Percentiles rank a stretch among this genome's conserved stretches.
These are phyloP conservation scores for Xenoacremonium recifei DNA, from an alignment of 2,329 filamentous ascomycete species.

Conservation along the genomic window DNA sequence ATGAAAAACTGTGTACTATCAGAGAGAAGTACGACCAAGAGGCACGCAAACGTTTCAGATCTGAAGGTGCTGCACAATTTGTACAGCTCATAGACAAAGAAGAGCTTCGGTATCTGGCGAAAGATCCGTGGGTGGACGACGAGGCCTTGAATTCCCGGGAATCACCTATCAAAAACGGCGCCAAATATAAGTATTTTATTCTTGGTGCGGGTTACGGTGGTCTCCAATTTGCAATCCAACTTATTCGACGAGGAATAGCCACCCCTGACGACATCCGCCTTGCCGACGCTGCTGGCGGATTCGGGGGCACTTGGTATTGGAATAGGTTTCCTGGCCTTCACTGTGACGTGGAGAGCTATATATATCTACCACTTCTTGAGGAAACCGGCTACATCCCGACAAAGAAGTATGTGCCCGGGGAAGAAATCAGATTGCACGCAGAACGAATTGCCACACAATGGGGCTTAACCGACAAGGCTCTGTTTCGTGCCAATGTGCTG, in stretches of 20 bases:
- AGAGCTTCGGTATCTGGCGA: constrained; percentile 19
- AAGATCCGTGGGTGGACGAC: constrained; percentile 34
- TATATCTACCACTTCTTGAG: constrained; percentile 5
- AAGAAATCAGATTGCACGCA: constrained; percentile 42
- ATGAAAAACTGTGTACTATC: too few relatives aligned
- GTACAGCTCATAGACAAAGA: constrained; percentile 20
- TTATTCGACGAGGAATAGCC: constrained; percentile 18
- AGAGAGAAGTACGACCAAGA: constrained; percentile 31
- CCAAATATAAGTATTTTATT: constrained; percentile 28
- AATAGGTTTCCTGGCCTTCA: constrained; percentile 26
- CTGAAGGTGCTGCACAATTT: constrained; percentile 30
- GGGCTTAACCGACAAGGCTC: constrained; percentile 30
- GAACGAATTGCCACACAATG: constrained; percentile 42
- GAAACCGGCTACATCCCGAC: constrained; percentile 54
- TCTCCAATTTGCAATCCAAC: constrained; percentile 23
- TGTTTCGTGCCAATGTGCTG: constrained; percentile 46
- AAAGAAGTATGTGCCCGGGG: constrained; percentile 43
- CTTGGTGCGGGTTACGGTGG: constrained; percentile 34
- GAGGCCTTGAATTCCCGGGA: constrained; percentile 19
- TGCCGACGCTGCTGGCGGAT: constrained; percentile 39
- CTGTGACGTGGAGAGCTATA: constrained; percentile 6
- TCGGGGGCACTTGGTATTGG: constrained; percentile 51
- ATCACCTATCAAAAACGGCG: constrained; percentile 23
- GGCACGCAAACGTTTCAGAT: constrained; percentile 27
- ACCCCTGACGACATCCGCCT: constrained; percentile 34